Percentiles rank a stretch among this genome's conserved stretches.
Conservation (phyloP, 768 basidiomycete species). For the Psilocybe azurescens region DNA sequence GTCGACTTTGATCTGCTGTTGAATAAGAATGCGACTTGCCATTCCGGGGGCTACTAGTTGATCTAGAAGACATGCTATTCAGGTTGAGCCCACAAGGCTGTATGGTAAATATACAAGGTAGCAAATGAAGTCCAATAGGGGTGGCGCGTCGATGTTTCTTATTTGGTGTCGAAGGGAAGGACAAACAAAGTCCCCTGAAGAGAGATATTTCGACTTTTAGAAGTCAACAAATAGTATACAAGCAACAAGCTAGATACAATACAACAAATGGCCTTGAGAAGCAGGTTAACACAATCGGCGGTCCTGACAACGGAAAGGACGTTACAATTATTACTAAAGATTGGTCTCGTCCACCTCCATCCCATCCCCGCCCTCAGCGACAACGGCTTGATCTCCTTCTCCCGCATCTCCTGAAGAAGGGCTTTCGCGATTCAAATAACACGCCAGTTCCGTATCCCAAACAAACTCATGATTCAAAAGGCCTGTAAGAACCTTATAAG, state of each 20-base stretch:
- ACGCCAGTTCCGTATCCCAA: constrained; percentile 59
- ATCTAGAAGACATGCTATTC: constrained; percentile 27
- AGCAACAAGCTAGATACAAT: too few species aligned
- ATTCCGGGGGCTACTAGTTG: constrained; percentile 21
- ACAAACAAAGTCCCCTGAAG: constrained; percentile 2
- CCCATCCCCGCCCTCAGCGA: not conserved
- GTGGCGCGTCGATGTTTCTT: not conserved
- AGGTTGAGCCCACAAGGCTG: not conserved
- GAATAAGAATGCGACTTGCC: constrained; percentile 15
- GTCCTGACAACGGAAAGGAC: too few species aligned
- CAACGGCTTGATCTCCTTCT: not conserved
- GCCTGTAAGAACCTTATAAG: constrained; percentile 66
- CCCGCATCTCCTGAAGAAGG: constrained; percentile 7
- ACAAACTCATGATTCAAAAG: constrained; percentile 71
- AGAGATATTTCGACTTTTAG: too few species aligned
- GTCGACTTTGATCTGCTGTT: constrained; percentile 38
- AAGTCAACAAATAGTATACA: too few species aligned
- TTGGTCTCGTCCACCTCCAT: constrained; percentile 3
- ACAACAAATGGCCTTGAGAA: too few species aligned
- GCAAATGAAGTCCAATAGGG: not conserved
- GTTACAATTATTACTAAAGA: not conserved
- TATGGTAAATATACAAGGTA: too few species aligned
- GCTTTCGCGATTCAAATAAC: constrained; percentile 43
- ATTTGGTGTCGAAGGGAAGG: constrained; percentile 2
- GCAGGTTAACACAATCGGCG: too few species aligned